These are phyloP conservation scores for Acmispon strigosus DNA, from an alignment of 306 rosid genomes.

Conservation along the genomic window DNA sequence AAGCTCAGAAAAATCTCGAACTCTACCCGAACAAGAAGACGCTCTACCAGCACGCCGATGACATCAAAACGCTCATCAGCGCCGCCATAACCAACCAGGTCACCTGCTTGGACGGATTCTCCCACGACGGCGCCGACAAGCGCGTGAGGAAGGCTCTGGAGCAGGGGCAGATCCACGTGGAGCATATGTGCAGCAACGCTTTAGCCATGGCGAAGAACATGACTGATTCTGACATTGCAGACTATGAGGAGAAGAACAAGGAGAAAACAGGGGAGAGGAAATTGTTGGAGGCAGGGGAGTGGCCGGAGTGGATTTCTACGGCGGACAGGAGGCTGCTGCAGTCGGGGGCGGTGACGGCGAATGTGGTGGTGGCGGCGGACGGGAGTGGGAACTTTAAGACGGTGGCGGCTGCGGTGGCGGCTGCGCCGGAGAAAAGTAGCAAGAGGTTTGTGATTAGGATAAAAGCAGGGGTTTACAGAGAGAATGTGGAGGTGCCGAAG, in stretches of 20 bases:
- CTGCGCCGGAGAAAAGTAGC: slow-evolving; percentile 59
- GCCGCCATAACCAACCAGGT: slow-evolving; percentile 82
- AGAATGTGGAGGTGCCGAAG: slow-evolving; percentile 71
- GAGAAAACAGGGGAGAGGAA: neutral
- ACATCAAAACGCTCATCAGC: slow-evolving; percentile 63
- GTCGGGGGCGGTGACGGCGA: slow-evolving; percentile 32
- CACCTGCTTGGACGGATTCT: slow-evolving; percentile 84
- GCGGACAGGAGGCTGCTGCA: slow-evolving; percentile 62
- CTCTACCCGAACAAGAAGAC: slow-evolving; percentile 45
- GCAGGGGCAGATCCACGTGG: slow-evolving; percentile 52
- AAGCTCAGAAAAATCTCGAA: slow-evolving; percentile 32
- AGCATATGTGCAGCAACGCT: slow-evolving; percentile 66
- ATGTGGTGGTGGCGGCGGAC: slow-evolving; percentile 78
- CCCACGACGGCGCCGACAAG: slow-evolving; percentile 48
- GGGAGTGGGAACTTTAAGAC: slow-evolving; percentile 71
- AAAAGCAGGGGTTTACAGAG: slow-evolving; percentile 69
- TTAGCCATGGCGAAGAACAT: slow-evolving; percentile 73
- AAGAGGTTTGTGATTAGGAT: slow-evolving; percentile 59
- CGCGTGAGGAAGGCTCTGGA: slow-evolving; percentile 32
- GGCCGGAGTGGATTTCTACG: slow-evolving; percentile 83
- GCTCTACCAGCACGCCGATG: slow-evolving; percentile 50
- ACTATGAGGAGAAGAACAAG: neutral
- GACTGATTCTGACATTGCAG: slow-evolving; percentile 59
- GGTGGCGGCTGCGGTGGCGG: slow-evolving; percentile 70
- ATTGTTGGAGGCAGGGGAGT: slow-evolving; percentile 22